phyloP scores from a whole-genome alignment of 1,284 basidiomycete genomes.

The Ustilago vetiveriae region DNA sequence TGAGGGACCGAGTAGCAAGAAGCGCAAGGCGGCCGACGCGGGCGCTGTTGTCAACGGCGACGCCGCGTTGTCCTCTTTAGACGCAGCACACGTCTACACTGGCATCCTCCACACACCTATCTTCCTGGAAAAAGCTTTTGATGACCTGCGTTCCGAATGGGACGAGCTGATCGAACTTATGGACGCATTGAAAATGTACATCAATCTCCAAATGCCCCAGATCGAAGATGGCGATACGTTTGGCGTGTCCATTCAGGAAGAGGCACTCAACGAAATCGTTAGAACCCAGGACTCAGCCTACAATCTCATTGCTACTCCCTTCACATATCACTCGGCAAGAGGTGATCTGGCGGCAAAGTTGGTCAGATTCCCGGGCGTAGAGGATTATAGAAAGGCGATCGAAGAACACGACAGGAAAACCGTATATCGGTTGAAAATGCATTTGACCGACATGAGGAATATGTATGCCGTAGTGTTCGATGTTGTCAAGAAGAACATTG shows the following conservation, averaged over 20 bases:
- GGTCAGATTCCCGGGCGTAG: slow-evolving; percentile 36
- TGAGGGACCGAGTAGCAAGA: slow-evolving; percentile 21
- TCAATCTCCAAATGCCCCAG: slow-evolving; percentile 50
- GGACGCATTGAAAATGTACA: slow-evolving; percentile 51
- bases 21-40: slow-evolving; percentile 27
- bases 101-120: slow-evolving; percentile 28
- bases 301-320: slow-evolving; percentile 43
- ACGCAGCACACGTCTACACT: slow-evolving; percentile 31
- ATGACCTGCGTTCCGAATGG: slow-evolving; percentile 42
- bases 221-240: slow-evolving; percentile 56
- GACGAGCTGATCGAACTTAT: slow-evolving; percentile 40
- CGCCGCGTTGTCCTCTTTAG: background rate
- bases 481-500: slow-evolving; percentile 47
- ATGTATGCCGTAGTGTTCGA: slow-evolving; percentile 50
- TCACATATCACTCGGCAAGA: slow-evolving; percentile 26
- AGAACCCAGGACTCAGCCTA: slow-evolving; percentile 46
- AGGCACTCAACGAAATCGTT: slow-evolving; percentile 48
- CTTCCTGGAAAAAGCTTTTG: slow-evolving; percentile 24
- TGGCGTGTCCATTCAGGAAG: slow-evolving; percentile 50
- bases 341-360: slow-evolving; percentile 45
- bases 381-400: slow-evolving; percentile 40
- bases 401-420: slow-evolving; percentile 41
- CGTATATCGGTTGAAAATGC: slow-evolving; percentile 43
- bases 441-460: slow-evolving; percentile 42
- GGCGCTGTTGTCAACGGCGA: slow-evolving; percentile 6